Evolutionary conservation across 2,329 filamentous ascomycete genomes (phyloP), one percentile per base, ranked within the genome.

Genomic region (Trichoderma sp.): DNA sequence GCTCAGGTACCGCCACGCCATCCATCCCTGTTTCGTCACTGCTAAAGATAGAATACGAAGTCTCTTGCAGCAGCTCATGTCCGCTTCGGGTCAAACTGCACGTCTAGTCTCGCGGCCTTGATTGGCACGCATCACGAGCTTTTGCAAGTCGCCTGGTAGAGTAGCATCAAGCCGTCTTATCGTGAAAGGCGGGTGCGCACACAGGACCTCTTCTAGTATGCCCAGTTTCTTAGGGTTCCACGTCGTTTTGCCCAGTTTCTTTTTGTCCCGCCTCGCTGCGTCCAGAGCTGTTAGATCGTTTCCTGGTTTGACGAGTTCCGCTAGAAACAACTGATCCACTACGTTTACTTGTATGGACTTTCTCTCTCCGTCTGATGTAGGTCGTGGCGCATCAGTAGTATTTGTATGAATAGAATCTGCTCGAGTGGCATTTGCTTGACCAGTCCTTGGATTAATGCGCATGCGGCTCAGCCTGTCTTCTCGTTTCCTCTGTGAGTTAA

Each of bases 1-100:
- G 24, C 3, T 14, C 33, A 62, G 31, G 52, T 65, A 31, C 35
- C 40, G 16, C 40, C 14, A 40, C 16, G 35, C 6, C 24, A 47
- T 43, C 24, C 10, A 65, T 43, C 35, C 62, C 55, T 10, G 6
- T 47, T 47, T 57, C 53, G 52, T 43, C 33, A 43, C 37, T 57
- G 37, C 62, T 65, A 65, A 65, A 65, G 62, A 65, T 65, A 57
- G 62, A 64, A 65, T 65, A 65, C 62, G 62, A 65, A 65, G 62
- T 57, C 62, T 31, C 35, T 27, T 19, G 52, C 49, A 56, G 33
- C 53, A 37, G 52, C 62, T 65, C 60, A 53, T 31, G 16, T 33
- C 53, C 27, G 53, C 27, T 19, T n/a, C 14, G 29, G 10, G 16
- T 56, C 27, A 33, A 56, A 31, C 27, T 21, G n/a, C 47, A 49